phyloP scores from a whole-genome alignment of 257 asterid genomes.

The Solanum bulbocastanum region DNA sequence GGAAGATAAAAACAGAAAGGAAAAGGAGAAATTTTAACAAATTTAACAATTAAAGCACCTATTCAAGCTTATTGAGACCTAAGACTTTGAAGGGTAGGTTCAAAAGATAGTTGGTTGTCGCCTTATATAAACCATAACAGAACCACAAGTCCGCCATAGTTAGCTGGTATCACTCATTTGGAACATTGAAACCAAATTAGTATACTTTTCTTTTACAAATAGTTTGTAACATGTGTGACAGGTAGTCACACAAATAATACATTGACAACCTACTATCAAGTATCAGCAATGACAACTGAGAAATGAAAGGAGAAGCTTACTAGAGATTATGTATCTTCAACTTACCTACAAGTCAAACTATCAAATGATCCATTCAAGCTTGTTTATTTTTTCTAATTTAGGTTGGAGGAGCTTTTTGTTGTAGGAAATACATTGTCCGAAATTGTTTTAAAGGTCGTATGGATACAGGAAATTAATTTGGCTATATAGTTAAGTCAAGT shows the following conservation, averaged over 20 bases:
- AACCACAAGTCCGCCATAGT: neutral
- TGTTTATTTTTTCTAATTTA: neutral
- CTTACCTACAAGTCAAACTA: neutral
- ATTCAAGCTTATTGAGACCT: neutral
- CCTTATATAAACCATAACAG: neutral
- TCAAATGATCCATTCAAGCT: neutral
- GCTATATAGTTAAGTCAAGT: neutral
- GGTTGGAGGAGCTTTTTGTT: neutral
- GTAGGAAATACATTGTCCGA: neutral
- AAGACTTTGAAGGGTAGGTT: neutral
- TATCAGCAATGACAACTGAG: neutral
- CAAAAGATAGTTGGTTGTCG: neutral
- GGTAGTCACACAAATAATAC: neutral
- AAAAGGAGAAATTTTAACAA: neutral
- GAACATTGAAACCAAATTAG: neutral
- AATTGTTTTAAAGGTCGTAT: neutral
- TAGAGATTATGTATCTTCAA: neutral
- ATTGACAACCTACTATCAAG: neutral
- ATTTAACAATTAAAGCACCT: neutral
- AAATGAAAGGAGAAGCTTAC: neutral
- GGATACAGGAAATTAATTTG: neutral
- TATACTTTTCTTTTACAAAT: neutral
- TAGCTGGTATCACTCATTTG: neutral
- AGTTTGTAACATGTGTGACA: neutral
- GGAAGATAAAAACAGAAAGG: neutral